Percentiles rank a stretch among this genome's conserved stretches.
Conservation (phyloP, 1,139 yeast genomes). For the Debaryomyces sp. region DNA sequence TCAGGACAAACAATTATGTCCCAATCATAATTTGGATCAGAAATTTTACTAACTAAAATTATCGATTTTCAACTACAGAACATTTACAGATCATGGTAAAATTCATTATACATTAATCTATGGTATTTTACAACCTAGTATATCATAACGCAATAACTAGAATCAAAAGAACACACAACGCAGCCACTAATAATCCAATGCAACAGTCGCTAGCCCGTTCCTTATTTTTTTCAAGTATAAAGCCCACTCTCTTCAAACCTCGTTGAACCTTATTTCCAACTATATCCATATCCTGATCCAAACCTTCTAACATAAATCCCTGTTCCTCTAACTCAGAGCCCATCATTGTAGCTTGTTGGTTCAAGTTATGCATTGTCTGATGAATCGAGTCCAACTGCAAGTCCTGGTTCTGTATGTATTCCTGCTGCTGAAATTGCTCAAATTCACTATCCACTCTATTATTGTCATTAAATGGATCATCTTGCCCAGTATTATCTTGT, state of each 20-base stretch:
- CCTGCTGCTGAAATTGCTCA: constrained; percentile 67
- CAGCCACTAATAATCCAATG: constrained; percentile 74
- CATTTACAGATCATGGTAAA: neutral
- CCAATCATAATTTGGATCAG: neutral
- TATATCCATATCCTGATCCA: constrained; percentile 78
- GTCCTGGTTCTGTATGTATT: constrained; percentile 81
- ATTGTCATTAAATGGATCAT: constrained; percentile 38
- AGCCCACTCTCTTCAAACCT: constrained; percentile 71
- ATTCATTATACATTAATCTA: constrained; percentile 3
- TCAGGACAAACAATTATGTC: neutral
- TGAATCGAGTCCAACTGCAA: constrained; percentile 80
- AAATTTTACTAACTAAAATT: neutral
- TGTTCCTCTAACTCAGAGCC: constrained; percentile 90
- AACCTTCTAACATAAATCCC: constrained; percentile 74
- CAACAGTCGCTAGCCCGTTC: constrained; percentile 91
- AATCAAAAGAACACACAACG: constrained; percentile 69
- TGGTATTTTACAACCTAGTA: neutral
- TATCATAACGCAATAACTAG: constrained; percentile 59
- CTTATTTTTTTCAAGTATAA: constrained; percentile 71
- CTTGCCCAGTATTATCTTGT: constrained; percentile 32
- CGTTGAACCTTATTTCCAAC: constrained; percentile 70
- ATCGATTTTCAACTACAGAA: neutral
- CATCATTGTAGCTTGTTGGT: constrained; percentile 87
- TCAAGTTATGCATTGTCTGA: constrained; percentile 76
- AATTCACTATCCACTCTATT: constrained; percentile 15